Percentiles rank a stretch among this genome's conserved stretches.
phyloP scores from a whole-genome alignment of 352 stramenopile species.

The Globisporangium paroecandrum region DNA sequence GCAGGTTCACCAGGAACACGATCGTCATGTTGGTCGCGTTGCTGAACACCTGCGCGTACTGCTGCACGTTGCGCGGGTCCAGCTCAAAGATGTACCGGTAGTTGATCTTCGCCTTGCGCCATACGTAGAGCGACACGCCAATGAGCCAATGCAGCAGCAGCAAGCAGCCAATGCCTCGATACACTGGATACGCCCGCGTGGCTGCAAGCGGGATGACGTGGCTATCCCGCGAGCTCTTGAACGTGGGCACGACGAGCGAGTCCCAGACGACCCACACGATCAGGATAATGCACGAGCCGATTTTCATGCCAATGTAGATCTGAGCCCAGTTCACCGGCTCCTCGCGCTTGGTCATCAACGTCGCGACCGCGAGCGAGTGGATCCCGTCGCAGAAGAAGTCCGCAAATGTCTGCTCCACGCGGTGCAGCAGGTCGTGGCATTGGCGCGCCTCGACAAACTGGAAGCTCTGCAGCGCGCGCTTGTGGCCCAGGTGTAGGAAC shows the following conservation, averaged over 20 bases:
- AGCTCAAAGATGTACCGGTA: slow-evolving; percentile 97
- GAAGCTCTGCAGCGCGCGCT: slow-evolving; percentile 47
- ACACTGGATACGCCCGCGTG: slow-evolving; percentile 91
- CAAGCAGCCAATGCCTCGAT: slow-evolving; percentile 92
- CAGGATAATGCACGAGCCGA: slow-evolving; percentile 72
- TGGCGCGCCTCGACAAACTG: slow-evolving; percentile 53
- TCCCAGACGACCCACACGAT: slow-evolving; percentile 96
- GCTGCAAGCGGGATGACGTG: slow-evolving; percentile 74
- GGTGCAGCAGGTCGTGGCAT: slow-evolving; percentile 42
- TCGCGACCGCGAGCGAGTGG: slow-evolving; percentile 60
- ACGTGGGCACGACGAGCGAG: slow-evolving; percentile 76
- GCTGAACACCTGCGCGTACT: slow-evolving; percentile 91
- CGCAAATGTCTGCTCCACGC: slow-evolving; percentile 69
- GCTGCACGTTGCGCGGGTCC: slow-evolving; percentile 77
- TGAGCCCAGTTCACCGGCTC: slow-evolving; percentile 78
- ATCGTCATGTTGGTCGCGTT: slow-evolving; percentile 96
- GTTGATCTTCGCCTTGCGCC: slow-evolving; percentile 86
- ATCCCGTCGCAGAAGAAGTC: slow-evolving; percentile 77
- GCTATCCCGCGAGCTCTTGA: slow-evolving; percentile 58
- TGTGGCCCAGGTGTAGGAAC: slow-evolving; percentile 36
- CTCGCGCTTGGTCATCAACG: slow-evolving; percentile 74
- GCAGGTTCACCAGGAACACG: slow-evolving; percentile 91
- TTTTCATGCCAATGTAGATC: slow-evolving; percentile 84
- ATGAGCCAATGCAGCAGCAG: slow-evolving; percentile 96
- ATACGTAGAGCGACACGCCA: slow-evolving; percentile 89